Base-by-base conservation (phyloP, 768 basidiomycete genomes). In the Lepiota venenata region DNA sequence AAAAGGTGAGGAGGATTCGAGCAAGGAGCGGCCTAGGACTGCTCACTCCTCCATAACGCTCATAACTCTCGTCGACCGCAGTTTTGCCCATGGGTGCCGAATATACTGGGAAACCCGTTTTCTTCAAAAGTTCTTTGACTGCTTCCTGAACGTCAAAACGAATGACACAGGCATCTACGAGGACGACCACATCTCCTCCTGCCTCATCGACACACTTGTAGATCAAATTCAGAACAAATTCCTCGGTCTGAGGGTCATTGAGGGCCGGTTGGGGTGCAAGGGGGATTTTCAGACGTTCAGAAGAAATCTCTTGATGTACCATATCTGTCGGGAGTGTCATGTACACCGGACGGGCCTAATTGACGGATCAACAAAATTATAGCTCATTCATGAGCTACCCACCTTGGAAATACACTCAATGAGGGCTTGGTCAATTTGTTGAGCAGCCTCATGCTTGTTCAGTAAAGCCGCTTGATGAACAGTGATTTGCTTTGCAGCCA, bases 241-340 rank as follows among this genome's bases (percentile, higher is more conserved):
- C 71, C 61, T 90, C 85, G 1, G 81, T 75, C 1, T 76, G 73
- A 3, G 77, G 69, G 39, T 88, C 77, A 60, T 88, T 87, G 11
- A 64, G 68, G 0, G 81, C 79, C 14, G 71, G 71, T 2, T 71
- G 61, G 8, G 75, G 74, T 35, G 75, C 73, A 8, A 89, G 74
- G 6, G 85, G 84, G 1, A 74, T 80, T 50, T 78, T 70, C 50
- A 97, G 76, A 16, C 81, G 79, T 38, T 80, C 78, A 4, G 82
- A 69, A 0, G 91, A 79, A 15, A 94, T 84, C 63, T 85, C 81
- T 50, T 75, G 71, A 62, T 80, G 76, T 3, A 88, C 87, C 48
- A 96, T 73, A 66, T 98, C 89, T 5, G 87, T 94, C 0, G 93
- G 95, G 10, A 98, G 74, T 35, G 86, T 81, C 38, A 98, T 70